phyloP scores from a whole-genome alignment of 805 yeast genomes.

The Candida orba region DNA sequence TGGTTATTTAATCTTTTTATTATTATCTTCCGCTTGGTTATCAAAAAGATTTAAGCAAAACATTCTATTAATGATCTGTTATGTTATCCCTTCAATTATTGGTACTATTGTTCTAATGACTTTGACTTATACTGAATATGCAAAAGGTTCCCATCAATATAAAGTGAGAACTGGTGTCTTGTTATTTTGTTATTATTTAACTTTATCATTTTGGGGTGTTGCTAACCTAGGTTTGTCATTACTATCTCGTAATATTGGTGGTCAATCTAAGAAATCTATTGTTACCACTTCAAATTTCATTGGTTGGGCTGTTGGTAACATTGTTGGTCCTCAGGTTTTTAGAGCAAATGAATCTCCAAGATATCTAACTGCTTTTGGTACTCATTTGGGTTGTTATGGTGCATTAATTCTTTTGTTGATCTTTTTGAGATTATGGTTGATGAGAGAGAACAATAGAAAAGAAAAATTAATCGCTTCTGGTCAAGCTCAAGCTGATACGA shows the following conservation, averaged over 20 bases:
- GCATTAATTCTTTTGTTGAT: constrained; percentile 1
- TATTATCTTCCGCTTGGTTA: constrained; percentile 28
- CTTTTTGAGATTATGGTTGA: constrained; percentile 4
- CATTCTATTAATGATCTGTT: constrained; percentile 16
- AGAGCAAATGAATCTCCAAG: constrained; percentile 38
- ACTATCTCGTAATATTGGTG: constrained; percentile 53
- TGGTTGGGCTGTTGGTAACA: constrained; percentile 43
- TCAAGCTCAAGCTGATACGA: constrained; percentile 1
- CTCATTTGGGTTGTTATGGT: constrained; percentile 6
- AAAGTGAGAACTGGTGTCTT: constrained; percentile 32
- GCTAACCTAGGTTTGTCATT: constrained; percentile 39
- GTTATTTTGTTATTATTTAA: constrained; percentile 36
- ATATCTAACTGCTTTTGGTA: constrained; percentile 23
- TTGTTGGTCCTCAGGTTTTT: constrained; percentile 55
- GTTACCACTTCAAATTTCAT: constrained; percentile 43
- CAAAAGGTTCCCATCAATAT: constrained; percentile 3
- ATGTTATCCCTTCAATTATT: constrained; percentile 40
- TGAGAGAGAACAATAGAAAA: constrained; percentile 1
- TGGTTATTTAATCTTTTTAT: constrained; percentile 17
- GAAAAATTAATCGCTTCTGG: constrained; percentile 1
- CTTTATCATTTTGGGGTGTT: constrained; percentile 46
- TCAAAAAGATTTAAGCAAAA: constrained; percentile 24
- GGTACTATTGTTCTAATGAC: constrained; percentile 37
- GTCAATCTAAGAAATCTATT: constrained; percentile 44
- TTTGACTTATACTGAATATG: constrained; percentile 6